Conservation (phyloP, 2,329 filamentous ascomycete species). For the Hypoxylon sp. region DNA sequence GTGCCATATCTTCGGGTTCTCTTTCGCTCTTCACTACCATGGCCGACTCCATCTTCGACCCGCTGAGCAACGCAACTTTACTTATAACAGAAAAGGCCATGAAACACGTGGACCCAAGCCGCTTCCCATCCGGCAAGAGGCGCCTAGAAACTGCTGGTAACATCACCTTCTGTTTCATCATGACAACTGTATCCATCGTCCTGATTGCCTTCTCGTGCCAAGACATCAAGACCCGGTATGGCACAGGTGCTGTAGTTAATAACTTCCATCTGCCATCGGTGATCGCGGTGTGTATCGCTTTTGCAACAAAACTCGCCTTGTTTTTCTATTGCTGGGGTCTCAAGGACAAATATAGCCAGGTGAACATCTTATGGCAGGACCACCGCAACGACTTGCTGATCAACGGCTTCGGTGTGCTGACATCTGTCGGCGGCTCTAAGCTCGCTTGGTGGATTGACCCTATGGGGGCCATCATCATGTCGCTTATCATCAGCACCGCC, state of each 20-base stretch:
- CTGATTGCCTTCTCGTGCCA: constrained; percentile 89
- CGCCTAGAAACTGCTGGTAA: constrained; percentile 96
- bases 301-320: constrained; percentile 83
- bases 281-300: constrained; percentile 87
- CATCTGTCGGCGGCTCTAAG: constrained; percentile 91
- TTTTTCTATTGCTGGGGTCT: constrained; percentile 95
- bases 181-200: constrained; percentile 92
- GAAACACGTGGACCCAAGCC: constrained; percentile 84
- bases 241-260: constrained; percentile 66
- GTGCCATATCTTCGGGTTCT: constrained; percentile 87
- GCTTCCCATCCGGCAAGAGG: constrained; percentile 93
- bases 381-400: constrained; percentile 98
- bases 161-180: constrained; percentile 95
- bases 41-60: constrained; percentile 96
- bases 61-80: constrained; percentile 87
- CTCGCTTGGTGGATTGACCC: constrained; percentile 96
- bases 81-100: constrained; percentile 91
- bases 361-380: constrained; percentile 95
- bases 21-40: constrained; percentile 97
- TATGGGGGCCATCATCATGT: constrained; percentile 88
- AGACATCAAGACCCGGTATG: constrained; percentile 71
- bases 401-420: constrained; percentile 93
- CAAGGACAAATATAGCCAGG: constrained; percentile 91
- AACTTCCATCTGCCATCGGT: constrained; percentile 85
- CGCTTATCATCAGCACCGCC: constrained; percentile 80